Base-by-base conservation (phyloP, 306 rosid genomes). In the Adenanthera pavonina region DNA sequence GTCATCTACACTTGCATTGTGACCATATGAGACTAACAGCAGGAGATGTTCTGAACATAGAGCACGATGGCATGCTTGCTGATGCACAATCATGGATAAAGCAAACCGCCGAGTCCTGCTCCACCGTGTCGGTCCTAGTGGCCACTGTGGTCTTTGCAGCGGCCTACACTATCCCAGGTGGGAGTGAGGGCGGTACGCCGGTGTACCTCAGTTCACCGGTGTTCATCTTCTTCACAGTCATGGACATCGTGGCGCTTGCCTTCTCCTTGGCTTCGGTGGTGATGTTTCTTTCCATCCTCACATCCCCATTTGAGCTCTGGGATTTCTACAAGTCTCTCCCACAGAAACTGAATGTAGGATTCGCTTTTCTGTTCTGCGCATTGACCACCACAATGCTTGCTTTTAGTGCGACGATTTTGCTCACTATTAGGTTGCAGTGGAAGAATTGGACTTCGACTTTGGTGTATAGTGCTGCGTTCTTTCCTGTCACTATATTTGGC, bases 91-190 rank as follows among this genome's bases (percentile, higher is more conserved):
- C 59, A 0, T 83, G 87, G 87, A 53, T 83, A 13, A 75, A 74
- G 65, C 54, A 20, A 2, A 83, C 87, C 1, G 69, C 87, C 2
- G 16, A 75, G 44, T 78, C 91, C 16, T 85, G 89, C 83, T 85
- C 91, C 0, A 5, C 76, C 0, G 83, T 83, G 0, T 76, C 79
- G 0, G 86, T 68, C 3, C 80, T 88, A 0, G 84, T 88, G 1
- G 84, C 87, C 47, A 71, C 87, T 0, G 86, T 85, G 0, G 91
- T 77, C 52, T 85, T 88, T 30, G 84, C 84, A 1, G 89, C 87
- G 0, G 82, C 85, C 7, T 88, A 85, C 57, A 53, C 84, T 0
- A 62, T 88, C 3, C 89, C 91, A 0, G 82, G 87, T 4, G 85
- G 88, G 19, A 47, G 41, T 7, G 33, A 78, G 2, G 1, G 7